Conservation (phyloP, 805 yeast genomes). For the Candida vaughaniae region DNA sequence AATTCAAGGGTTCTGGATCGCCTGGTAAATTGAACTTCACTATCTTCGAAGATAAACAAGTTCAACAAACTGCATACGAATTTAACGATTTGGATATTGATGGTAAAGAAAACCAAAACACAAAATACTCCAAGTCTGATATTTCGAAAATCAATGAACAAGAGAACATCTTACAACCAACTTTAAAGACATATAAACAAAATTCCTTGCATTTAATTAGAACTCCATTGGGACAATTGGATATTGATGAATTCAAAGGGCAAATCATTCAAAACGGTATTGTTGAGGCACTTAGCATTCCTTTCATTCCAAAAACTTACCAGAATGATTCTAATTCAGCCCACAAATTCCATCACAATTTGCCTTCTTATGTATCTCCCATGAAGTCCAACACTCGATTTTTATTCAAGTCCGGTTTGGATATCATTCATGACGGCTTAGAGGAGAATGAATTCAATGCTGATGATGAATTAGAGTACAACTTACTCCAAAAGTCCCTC, state of each 20-base stretch:
- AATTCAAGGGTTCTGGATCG: not conserved
- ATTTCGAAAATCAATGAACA: constrained; percentile 27
- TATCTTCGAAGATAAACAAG: constrained; percentile 7
- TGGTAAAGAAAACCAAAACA: constrained; percentile 12
- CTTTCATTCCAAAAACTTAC: constrained; percentile 14
- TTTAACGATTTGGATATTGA: constrained; percentile 14
- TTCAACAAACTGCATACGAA: constrained; percentile 1
- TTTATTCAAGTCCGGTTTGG: constrained; percentile 12
- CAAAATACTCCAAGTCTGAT: not conserved
- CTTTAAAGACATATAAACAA: constrained; percentile 9
- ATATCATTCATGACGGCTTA: constrained; percentile 10
- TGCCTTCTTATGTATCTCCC: constrained; percentile 16
- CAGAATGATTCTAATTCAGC: constrained; percentile 16
- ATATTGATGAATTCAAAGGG: constrained; percentile 13
- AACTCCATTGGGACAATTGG: constrained; percentile 12
- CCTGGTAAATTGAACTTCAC: constrained; percentile 5
- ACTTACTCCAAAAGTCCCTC: constrained; percentile 20
- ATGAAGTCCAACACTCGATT: constrained; percentile 15
- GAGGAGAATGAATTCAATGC: constrained; percentile 14
- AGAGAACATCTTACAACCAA: constrained; percentile 31
- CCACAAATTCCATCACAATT: constrained; percentile 11
- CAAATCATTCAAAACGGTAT: constrained; percentile 4
- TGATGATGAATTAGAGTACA: constrained; percentile 22
- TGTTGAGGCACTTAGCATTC: constrained; percentile 5
- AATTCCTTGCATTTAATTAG: constrained; percentile 5